Percentiles rank a stretch among this genome's conserved stretches.
phyloP scores from a whole-genome alignment of 73 alveolate genomes.

The Tetrahymena malaccensis region DNA sequence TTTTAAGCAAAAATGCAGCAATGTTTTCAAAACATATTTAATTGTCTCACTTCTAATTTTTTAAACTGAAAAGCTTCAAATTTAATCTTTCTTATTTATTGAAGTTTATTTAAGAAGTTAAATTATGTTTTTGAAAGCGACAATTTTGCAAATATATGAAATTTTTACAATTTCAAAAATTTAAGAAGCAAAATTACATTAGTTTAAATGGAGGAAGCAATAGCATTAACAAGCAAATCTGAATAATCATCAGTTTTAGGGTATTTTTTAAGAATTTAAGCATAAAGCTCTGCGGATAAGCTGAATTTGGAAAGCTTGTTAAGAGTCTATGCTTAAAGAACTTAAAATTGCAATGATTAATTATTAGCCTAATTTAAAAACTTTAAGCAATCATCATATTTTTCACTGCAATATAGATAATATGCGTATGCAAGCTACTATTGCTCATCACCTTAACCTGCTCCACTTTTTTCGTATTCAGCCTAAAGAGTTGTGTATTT shows the following conservation, averaged over 20 bases:
- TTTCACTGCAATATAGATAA: background rate
- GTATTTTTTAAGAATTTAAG: background rate
- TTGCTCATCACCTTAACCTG: background rate
- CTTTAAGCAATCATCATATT: background rate
- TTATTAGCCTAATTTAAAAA: background rate
- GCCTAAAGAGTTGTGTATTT: background rate
- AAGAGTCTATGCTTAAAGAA: background rate
- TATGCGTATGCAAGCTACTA: background rate
- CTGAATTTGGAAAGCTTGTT: background rate
- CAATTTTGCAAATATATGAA: no score
- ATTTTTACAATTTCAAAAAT: background rate
- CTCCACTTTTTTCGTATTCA: background rate
- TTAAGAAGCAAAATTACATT: background rate
- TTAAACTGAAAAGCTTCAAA: no score
- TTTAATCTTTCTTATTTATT: no score
- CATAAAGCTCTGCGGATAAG: background rate
- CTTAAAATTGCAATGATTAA: background rate
- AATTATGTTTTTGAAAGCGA: no score
- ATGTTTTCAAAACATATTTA: no score
- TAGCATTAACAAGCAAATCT: background rate
- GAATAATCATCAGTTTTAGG: background rate
- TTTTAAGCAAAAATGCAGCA: background rate
- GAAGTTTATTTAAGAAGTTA: no score
- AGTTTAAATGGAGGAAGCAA: background rate
- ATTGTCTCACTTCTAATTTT: no score